A percentile compares a stretch with the other conserved stretches of the same genome.
These are phyloP conservation scores for Darksidea phi DNA, from an alignment of 495 filamentous ascomycete genomes.

Conservation along the genomic window DNA sequence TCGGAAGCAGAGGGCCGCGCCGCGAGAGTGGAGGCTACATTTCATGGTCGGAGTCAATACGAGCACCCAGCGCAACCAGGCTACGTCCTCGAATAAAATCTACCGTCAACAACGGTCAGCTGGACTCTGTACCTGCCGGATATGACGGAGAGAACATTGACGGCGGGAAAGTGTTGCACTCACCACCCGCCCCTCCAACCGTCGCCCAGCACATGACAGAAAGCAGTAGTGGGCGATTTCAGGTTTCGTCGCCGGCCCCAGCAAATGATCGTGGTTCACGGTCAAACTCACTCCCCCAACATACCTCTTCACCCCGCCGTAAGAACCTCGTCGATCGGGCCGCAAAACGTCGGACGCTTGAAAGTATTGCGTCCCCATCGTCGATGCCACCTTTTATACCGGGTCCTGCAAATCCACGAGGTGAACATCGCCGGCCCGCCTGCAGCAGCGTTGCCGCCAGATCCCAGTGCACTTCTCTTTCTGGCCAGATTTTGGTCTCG, in stretches of 20 bases:
- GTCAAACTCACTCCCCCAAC: constrained; percentile 16
- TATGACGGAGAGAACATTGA: not conserved
- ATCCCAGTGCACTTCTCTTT: not conserved
- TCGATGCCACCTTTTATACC: constrained; percentile 12
- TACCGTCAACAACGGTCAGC: constrained; percentile 28
- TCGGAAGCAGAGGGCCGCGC: constrained; percentile 36
- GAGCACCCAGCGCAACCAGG: constrained; percentile 16
- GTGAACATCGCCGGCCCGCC: not conserved
- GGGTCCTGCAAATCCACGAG: not conserved
- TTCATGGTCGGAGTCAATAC: constrained; percentile 42
- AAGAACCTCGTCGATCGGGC: not conserved
- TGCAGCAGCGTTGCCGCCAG: not conserved
- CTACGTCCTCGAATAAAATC: constrained; percentile 13
- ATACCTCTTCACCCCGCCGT: constrained; percentile 14
- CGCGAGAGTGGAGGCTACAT: constrained; percentile 33
- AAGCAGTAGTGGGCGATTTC: constrained; percentile 13
- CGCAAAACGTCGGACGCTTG: not conserved
- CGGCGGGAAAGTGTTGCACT: constrained; percentile 10
- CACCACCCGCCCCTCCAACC: not conserved
- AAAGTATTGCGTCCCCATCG: constrained; percentile 1
- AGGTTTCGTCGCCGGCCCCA: constrained; percentile 19
- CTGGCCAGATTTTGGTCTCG: not conserved
- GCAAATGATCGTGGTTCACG: constrained; percentile 21
- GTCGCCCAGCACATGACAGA: constrained; percentile 10
- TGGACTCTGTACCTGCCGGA: constrained; percentile 4